Conservation (phyloP, 495 filamentous ascomycete genomes). For the Aspergillus cavernicola region DNA sequence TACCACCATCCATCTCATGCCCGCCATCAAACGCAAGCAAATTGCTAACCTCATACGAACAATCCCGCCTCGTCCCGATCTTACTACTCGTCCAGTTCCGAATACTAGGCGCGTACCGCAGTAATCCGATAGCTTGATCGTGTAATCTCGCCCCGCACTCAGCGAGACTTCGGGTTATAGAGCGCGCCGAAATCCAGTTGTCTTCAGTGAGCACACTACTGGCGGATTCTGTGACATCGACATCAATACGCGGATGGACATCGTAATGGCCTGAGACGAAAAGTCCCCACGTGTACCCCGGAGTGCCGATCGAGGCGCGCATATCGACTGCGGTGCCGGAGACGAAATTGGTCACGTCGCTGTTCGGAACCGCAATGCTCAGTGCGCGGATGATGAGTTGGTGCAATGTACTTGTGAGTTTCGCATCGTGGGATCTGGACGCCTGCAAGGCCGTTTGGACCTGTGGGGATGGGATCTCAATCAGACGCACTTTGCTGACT, state of each 20-base stretch:
- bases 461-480: slow-evolving; percentile 19
- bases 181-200: slow-evolving; percentile 19
- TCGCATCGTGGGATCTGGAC: slow-evolving; percentile 17
- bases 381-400: slow-evolving; percentile 23
- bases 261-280: slow-evolving; percentile 17
- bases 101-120: slow-evolving; percentile 24
- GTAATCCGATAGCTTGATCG: slow-evolving; percentile 24
- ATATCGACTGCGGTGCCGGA: slow-evolving; percentile 25
- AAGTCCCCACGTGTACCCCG: slow-evolving; percentile 19
- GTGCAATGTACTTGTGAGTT: slow-evolving; percentile 21
- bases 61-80: slow-evolving; percentile 20
- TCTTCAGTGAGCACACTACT: no score
- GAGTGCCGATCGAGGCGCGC: slow-evolving; percentile 18
- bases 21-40: slow-evolving; percentile 23
- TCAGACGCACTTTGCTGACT: slow-evolving; percentile 6
- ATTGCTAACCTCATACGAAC: slow-evolving; percentile 28
- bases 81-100: slow-evolving; percentile 21
- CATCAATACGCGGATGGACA: slow-evolving; percentile 10
- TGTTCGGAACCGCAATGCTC: slow-evolving; percentile 15
- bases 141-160: slow-evolving; percentile 16
- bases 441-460: slow-evolving; percentile 12
- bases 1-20: not conserved
- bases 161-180: slow-evolving; percentile 20
- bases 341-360: slow-evolving; percentile 19
- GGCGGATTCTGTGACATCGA: no score